Conservation (phyloP, 2,329 filamentous ascomycete species). For the Stagonosporopsis rhizophila region DNA sequence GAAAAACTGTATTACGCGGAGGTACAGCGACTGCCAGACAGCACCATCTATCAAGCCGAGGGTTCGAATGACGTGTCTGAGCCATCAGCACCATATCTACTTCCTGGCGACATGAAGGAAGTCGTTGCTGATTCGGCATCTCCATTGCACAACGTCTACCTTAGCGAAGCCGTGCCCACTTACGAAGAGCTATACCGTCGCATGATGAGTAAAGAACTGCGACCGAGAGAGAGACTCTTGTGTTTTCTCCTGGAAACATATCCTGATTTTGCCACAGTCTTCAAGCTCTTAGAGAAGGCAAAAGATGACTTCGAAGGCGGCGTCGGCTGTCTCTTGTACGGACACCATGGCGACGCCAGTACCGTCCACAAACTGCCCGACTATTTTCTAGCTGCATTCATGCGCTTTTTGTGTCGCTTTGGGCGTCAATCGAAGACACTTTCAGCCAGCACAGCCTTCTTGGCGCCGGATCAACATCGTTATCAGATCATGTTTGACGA, state of each 20-base stretch:
- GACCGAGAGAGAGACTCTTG: conserved; percentile 60
- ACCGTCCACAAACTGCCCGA: conserved; percentile 23
- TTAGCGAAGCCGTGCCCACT: conserved; percentile 67
- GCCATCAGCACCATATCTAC: conserved; percentile 26
- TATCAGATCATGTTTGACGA: conserved; percentile 26
- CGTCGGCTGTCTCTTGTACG: conserved; percentile 32
- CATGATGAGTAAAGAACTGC: conserved; percentile 62
- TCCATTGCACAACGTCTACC: conserved; percentile 69
- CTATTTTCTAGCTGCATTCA: conserved; percentile 41
- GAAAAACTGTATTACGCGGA: conserved; percentile 59
- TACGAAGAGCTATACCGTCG: conserved; percentile 64
- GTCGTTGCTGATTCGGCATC: conserved; percentile 63
- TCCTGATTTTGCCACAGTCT: conserved; percentile 28
- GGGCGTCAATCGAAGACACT: conserved; percentile 27
- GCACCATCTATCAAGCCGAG: conserved; percentile 13
- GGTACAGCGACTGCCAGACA: conserved; percentile 7
- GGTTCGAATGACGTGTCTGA: conserved; percentile 1
- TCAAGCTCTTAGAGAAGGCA: conserved; percentile 30
- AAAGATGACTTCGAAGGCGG: conserved; percentile 28
- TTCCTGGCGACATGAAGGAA: conserved; percentile 68
- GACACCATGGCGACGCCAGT: conserved; percentile 19
- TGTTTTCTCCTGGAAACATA: conserved; percentile 60
- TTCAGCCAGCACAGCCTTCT: conserved; percentile 7
- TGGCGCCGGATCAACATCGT: conserved; percentile 26
- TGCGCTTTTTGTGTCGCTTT: conserved; percentile 42